Percentiles rank a stretch among this genome's conserved stretches.
Evolutionary conservation across 2,329 filamentous ascomycete genomes (phyloP).

Genomic region (Colletotrichum eleusines): DNA sequence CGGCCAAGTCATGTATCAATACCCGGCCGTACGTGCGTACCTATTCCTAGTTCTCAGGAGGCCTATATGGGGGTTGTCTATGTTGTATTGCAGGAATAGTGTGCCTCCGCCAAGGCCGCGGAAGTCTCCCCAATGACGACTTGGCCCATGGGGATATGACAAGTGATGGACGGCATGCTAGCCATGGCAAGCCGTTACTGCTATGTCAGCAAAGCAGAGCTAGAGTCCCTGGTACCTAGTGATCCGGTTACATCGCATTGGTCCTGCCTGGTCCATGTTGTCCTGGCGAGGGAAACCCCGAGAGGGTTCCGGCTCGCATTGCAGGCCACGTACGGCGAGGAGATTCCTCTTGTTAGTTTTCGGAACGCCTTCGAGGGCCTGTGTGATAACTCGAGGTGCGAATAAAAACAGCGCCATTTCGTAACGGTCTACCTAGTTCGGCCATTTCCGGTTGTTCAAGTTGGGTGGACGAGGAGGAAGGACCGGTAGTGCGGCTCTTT

Average conservation of each 20-base stretch:
- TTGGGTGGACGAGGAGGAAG: not conserved
- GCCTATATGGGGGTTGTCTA: not conserved
- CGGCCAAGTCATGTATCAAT: conserved; percentile 10
- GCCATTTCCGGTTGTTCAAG: not conserved
- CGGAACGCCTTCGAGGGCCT: not conserved
- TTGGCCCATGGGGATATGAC: conserved; percentile 15
- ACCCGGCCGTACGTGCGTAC: conserved; percentile 15
- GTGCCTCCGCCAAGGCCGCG: conserved; percentile 34
- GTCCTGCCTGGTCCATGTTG: conserved; percentile 1
- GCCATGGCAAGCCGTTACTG: conserved; percentile 25
- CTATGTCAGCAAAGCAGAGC: conserved; percentile 5
- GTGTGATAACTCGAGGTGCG: too few species aligned
- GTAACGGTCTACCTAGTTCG: not conserved
- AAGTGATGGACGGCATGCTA: conserved; percentile 17
- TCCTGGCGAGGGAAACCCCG: conserved; percentile 11
- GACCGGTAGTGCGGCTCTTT: conserved; percentile 8
- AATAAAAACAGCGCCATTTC: too few species aligned
- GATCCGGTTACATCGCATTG: not conserved
- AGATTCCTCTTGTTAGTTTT: not conserved
- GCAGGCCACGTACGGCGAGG: not conserved
- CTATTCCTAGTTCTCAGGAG: conserved; percentile 3
- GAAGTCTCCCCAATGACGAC: conserved; percentile 32
- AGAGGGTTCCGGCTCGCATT: not conserved
- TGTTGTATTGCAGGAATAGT: conserved; percentile 21
- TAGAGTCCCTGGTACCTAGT: not conserved